These are phyloP conservation scores for Fulvia fulva DNA, from an alignment of 2,329 filamentous ascomycete species.

Conservation along the genomic window DNA sequence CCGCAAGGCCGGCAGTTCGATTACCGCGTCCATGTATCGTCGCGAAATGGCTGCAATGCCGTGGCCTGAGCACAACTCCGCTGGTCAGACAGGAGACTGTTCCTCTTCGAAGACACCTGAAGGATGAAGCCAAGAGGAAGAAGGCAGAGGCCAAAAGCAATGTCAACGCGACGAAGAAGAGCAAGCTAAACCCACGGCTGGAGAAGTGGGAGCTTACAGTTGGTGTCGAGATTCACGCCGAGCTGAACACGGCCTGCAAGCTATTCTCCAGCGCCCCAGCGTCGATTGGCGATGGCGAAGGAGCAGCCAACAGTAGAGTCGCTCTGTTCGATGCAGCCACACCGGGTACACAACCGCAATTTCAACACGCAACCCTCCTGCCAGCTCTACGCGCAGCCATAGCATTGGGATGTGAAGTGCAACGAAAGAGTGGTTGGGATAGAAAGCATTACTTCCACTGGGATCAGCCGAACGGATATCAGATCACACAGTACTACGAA, in stretches of 20 bases:
- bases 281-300: constrained; percentile 24
- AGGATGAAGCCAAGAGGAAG: constrained; percentile 38
- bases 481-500: constrained; percentile 93
- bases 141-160: constrained; percentile 8
- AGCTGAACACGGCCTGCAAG: constrained; percentile 83
- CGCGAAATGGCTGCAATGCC: constrained; percentile 30
- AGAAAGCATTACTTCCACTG: constrained; percentile 99
- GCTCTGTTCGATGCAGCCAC: constrained; percentile 84
- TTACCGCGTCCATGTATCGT: constrained; percentile 27
- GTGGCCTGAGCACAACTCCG: constrained; percentile 21
- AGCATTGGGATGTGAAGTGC: constrained; percentile 74
- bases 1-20: not conserved
- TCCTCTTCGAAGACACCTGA: constrained; percentile 39
- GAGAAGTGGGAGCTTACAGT: constrained; percentile 87
- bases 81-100: constrained; percentile 25
- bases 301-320: constrained; percentile 75
- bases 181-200: constrained; percentile 24
- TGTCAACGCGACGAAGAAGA: constrained; percentile 4
- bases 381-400: constrained; percentile 88
- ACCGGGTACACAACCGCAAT: constrained; percentile 80
- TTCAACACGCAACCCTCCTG: constrained; percentile 77
- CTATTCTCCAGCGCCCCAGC: constrained; percentile 69
- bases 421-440: constrained; percentile 78
- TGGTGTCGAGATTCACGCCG: constrained; percentile 94
- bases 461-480: constrained; percentile 94